A percentile compares a stretch with the other conserved stretches of the same genome.
Evolutionary conservation across 805 yeast species (phyloP).

Genomic region (Dipodascopsis uninucleata): DNA sequence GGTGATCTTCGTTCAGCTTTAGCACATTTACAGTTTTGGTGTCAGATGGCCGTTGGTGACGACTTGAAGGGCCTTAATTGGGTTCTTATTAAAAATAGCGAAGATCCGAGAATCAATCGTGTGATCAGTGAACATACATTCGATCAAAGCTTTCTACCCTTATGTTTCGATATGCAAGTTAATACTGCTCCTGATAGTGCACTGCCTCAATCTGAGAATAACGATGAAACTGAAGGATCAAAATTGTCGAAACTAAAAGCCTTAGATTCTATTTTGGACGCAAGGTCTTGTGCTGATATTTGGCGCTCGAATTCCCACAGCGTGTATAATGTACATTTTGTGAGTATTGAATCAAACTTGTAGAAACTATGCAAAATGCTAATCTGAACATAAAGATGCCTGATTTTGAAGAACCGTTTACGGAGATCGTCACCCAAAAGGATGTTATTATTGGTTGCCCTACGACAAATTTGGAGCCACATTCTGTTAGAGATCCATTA

Average conservation of each 20-base stretch:
- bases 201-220: not conserved
- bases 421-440: not conserved
- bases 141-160: conserved; percentile 2
- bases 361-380: not conserved
- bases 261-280: conserved; percentile 7
- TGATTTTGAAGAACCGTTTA: conserved; percentile 11
- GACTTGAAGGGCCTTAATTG: conserved; percentile 22
- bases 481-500: not conserved
- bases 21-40: conserved; percentile 30
- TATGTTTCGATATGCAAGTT: conserved; percentile 1
- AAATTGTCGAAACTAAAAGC: not conserved
- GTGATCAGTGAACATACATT: conserved; percentile 20
- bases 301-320: conserved; percentile 15
- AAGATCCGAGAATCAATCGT: conserved; percentile 3
- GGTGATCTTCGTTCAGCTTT: conserved; percentile 31
- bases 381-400: not conserved
- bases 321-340: conserved; percentile 14
- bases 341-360: conserved; percentile 3
- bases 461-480: conserved; percentile 1
- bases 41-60: conserved; percentile 31
- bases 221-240: not conserved
- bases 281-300: conserved; percentile 12
- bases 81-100: conserved; percentile 6
- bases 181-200: not conserved
- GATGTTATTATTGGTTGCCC: conserved; percentile 14